A percentile compares a stretch with the other conserved stretches of the same genome.
These are phyloP conservation scores for Cardamine occulta DNA, from an alignment of 345 rosid genomes.

Conservation along the genomic window DNA sequence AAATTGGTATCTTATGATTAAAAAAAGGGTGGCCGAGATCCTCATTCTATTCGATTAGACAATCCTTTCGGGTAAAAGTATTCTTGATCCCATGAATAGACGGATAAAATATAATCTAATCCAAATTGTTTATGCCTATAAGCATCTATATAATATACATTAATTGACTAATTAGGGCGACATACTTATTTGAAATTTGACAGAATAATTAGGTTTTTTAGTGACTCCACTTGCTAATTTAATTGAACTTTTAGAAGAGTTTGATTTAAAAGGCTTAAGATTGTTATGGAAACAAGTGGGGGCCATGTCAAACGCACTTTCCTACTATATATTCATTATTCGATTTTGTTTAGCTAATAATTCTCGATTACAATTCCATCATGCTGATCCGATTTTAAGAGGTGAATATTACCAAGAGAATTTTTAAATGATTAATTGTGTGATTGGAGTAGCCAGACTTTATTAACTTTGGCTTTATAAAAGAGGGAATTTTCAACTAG, in stretches of 20 bases:
- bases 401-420: constrained; percentile 30
- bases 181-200: constrained; percentile 30
- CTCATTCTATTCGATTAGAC: constrained; percentile 25
- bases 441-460: constrained; percentile 33
- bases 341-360: constrained; percentile 36
- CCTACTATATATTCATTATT: constrained; percentile 33
- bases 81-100: constrained; percentile 31
- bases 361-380: constrained; percentile 22
- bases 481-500: constrained; percentile 18
- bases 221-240: constrained; percentile 39
- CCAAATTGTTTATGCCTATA: constrained; percentile 30
- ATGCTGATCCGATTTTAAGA: constrained; percentile 28
- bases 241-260: constrained; percentile 20
- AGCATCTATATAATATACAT: constrained; percentile 26
- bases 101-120: constrained; percentile 20
- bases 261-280: constrained; percentile 22
- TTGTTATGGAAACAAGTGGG: constrained; percentile 34
- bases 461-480: constrained; percentile 16
- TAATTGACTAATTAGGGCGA: constrained; percentile 17
- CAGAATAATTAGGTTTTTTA: constrained; percentile 24
- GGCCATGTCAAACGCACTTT: constrained; percentile 34
- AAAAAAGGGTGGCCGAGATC: background rate
- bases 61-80: background rate
- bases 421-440: constrained; percentile 25
- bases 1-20: constrained; percentile 14